Evolutionary conservation across 345 rosid genomes (phyloP), one percentile per base, ranked within the genome.

Genomic region (Litchi chinensis): DNA sequence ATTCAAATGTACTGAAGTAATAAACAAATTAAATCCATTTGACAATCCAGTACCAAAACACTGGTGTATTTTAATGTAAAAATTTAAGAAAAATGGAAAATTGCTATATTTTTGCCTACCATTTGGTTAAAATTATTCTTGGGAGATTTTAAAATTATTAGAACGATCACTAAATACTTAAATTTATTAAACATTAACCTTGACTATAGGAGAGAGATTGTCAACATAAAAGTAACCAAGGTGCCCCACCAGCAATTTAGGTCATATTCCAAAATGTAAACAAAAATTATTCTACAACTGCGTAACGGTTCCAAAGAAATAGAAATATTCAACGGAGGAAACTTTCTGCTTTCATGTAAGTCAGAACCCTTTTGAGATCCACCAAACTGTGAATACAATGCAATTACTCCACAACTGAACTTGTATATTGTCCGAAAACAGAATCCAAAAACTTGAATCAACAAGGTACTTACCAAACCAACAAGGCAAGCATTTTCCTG

Each of bases 401-500:
- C 59, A 40, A 69, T 48, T 54, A 50, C 70, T 60, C 44, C 73
- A 70, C 54, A 41, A 72, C 76, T 68, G 48, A 19, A 81, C 68
- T 69, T 68, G 62, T 56, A 37, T 26, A 28, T 32, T 63, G 39
- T 69, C 63, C 57, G 50, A 71, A 37, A 69, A 43, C 41, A 74
- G 41, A 77, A 80, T 37, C 21, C 65, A 79, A 63, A 48, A 79
- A 67, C 39, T 46, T 12, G 76, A 59, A 73, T 54, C 43, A 77
- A 79, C 62, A 44, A 75, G 71, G 65, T 37, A 80, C 94, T 86
- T 84, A 90, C 94, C 73, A 92, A 82, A 81, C 98, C 98, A 82
- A 96, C 93, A 83, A 96, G 98, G 86, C 99, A 96, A 79, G 99
- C 99, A 86, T 96, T 94, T 90, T 96, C 97, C 90, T 86, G 95